Evolutionary conservation across 1,284 basidiomycete genomes (phyloP), one percentile per base, ranked within the genome.

Genomic region (Microbotryum scabiosae): DNA sequence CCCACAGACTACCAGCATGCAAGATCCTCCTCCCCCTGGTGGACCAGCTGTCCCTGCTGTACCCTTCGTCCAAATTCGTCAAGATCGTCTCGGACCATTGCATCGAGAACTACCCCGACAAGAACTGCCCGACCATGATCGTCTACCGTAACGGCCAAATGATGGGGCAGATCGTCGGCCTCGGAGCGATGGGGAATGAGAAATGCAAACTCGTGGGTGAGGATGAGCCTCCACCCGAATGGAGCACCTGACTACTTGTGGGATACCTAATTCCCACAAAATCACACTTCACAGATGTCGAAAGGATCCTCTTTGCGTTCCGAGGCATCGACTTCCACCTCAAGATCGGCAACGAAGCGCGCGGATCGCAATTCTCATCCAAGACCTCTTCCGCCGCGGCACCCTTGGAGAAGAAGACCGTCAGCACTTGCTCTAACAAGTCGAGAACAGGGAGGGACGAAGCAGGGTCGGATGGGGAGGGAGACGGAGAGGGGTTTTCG

Each of bases 21-120:
- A 85, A 90, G 62, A 83, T 86, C 51, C 78, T 92, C 10, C 82
- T 82, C 51, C 78, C 81, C 41, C 86, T 92, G 58, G 77, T 98
- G 41, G 80, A 81, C 20, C 80, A 79, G 1, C 79, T 97, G 3
- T 91, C 94, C 0, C 79, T 80, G 30, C 84, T 85, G 57, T 87
- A 97, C 75, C 89, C 92, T 3, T 84, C 86, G 28, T 90, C 92
- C 10, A 97, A 97, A 76, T 97, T 98, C 71, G 88, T 97, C 64
- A 90, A 88, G 44, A 97, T 98, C 70, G 84, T 94, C 2, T 92
- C 92, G 32, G 84, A 90, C 76, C 90, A 94, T 76, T 97, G 94
- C 78, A 97, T 98, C 70, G 85, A 90, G 26, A 88, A 97, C 76
- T 87, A 97, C 55, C 94, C 94, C 21, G 94, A 97, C 72, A 81